Evolutionary conservation across 208 protist species (phyloP), one percentile per base, ranked within the genome.

Genomic region (Sergeia podlipaevii): DNA sequence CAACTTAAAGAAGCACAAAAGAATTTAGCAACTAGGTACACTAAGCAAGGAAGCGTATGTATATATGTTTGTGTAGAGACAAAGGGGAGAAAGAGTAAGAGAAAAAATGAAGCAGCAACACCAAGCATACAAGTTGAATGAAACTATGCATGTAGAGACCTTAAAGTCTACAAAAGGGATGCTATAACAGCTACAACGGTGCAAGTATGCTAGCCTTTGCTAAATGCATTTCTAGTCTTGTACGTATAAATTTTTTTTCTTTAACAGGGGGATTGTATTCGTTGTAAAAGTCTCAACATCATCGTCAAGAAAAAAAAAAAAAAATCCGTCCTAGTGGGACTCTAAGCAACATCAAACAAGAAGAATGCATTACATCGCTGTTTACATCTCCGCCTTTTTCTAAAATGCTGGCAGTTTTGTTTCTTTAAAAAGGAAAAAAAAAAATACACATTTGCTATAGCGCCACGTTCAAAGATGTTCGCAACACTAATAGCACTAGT

Each of bases 1-100:
- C 57, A 3, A 11, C 38, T 50, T 20, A 51, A 21, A 23, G 48
- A 48, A 57, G 10, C 29, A 52, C 45, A 61, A 53, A 24, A 44
- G 6, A 61, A 28, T 33, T 6, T 24, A 50, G 36, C 38, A 15
- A 18, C n/a, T 21, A 27, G 24, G 50, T 6, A 23, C 32, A n/a
- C 29, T 3, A 30, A 28, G 3, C 4, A 13, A 17, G 30, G n/a
- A 30, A 23, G 17, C 21, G 8, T 26, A 17, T 23, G 17, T 3
- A 30, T 15, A 21, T 28, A 47, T 28, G 33, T 6, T n/a, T 13
- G 4, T 11, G 37, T 8, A 42, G 42, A 21, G 24, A 17, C 17
- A n/a, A 45, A 45, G n/a, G 39, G 24, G 39, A 18, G 39, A 45
- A 5, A n/a, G 39, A 45, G 15, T 28, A 21, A 63, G 28, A 55